Evolutionary conservation across 1,139 yeast genomes (phyloP).

Genomic region (Hyphopichia fennica): DNA sequence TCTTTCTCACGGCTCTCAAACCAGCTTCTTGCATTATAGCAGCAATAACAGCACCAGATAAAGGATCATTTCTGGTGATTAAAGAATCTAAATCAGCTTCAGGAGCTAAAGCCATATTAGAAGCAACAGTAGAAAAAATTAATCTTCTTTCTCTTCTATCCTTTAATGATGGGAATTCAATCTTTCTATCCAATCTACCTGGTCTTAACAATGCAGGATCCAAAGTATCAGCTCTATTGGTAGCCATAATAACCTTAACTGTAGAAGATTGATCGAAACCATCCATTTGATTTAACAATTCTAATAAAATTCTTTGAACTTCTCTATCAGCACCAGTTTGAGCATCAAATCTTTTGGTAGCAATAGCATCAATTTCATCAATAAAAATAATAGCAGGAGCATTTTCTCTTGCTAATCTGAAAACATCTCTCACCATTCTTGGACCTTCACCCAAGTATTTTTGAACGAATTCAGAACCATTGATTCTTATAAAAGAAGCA

Average conservation of each 20-base stretch:
- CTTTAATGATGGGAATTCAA: conserved; percentile 92
- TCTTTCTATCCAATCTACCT: conserved; percentile 97
- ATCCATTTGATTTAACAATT: conserved; percentile 97
- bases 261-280: conserved; percentile 96
- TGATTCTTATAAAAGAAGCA: conserved; percentile 93
- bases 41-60: conserved; percentile 96
- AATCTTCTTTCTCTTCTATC: conserved; percentile 97
- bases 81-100: conserved; percentile 95
- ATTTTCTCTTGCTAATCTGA: conserved; percentile 94
- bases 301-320: conserved; percentile 96
- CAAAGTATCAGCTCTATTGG: conserved; percentile 95
- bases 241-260: conserved; percentile 98
- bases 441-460: conserved; percentile 99
- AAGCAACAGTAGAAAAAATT: conserved; percentile 94
- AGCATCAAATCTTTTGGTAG: conserved; percentile 98
- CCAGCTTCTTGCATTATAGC: conserved; percentile 99
- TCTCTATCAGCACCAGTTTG: conserved; percentile 99
- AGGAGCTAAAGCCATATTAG: conserved; percentile 96
- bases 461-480: conserved; percentile 97
- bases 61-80: conserved; percentile 92
- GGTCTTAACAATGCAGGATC: conserved; percentile 98
- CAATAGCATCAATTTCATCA: conserved; percentile 98
- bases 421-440: conserved; percentile 98
- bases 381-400: conserved; percentile 95
- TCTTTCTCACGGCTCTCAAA: conserved; percentile 94